Percentiles rank a stretch among this genome's conserved stretches.
Conservation (phyloP, 1,284 basidiomycete species). For the Phylloporus gajari region DNA sequence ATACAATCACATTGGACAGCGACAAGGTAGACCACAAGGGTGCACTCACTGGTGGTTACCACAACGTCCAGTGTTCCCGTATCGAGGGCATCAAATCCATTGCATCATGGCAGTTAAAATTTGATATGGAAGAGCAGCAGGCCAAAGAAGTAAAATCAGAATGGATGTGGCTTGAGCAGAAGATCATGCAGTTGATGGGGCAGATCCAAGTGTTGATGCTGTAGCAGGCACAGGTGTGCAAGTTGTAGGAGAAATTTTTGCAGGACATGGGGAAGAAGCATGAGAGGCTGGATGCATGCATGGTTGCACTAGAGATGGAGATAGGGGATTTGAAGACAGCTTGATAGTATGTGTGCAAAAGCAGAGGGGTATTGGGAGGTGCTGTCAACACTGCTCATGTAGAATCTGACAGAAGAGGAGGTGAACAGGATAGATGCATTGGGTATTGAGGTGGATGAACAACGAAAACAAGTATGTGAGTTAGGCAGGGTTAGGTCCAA, state of each 20-base stretch:
- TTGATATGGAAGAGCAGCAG: slow-evolving; percentile 71
- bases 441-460: slow-evolving; percentile 80
- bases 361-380: slow-evolving; percentile 77
- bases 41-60: slow-evolving; percentile 94
- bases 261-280: slow-evolving; percentile 80
- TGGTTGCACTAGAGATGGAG: slow-evolving; percentile 74
- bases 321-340: slow-evolving; percentile 78
- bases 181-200: slow-evolving; percentile 83
- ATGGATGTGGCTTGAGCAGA: slow-evolving; percentile 83
- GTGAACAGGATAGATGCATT: slow-evolving; percentile 74
- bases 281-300: slow-evolving; percentile 72
- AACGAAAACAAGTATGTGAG: slow-evolving; percentile 77
- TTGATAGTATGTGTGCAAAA: slow-evolving; percentile 67
- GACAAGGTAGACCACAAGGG: slow-evolving; percentile 98
- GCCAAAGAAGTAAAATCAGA: slow-evolving; percentile 79
- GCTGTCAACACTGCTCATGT: slow-evolving; percentile 78
- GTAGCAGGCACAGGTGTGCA: slow-evolving; percentile 77
- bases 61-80: slow-evolving; percentile 90
- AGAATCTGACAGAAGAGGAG: slow-evolving; percentile 81
- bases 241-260: slow-evolving; percentile 73
- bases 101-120: slow-evolving; percentile 80
- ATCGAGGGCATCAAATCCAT: slow-evolving; percentile 88
- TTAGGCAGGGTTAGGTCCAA: slow-evolving; percentile 77
- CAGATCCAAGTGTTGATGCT: slow-evolving; percentile 77
- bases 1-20: slow-evolving; percentile 97